Evolutionary conservation across 2,329 filamentous ascomycete species (phyloP).

Genomic region (Fusarium sp.): DNA sequence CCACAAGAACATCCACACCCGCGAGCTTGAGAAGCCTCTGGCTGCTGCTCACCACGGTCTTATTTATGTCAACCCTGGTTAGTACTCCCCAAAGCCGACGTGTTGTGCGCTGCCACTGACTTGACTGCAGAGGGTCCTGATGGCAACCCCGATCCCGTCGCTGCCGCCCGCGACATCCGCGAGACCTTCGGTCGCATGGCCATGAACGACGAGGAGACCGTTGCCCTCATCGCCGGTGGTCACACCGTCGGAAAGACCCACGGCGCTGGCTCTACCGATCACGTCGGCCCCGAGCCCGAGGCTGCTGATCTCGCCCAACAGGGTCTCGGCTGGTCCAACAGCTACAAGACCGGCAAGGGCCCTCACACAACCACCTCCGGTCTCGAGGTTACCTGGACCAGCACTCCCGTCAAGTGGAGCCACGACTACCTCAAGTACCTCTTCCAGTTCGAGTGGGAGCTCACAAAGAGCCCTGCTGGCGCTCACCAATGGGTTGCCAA

Average conservation of each 20-base stretch:
- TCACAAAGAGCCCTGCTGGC: constrained; percentile 78
- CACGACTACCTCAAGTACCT: constrained; percentile 79
- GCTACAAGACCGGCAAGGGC: constrained; percentile 72
- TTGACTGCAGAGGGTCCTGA: constrained; percentile 80
- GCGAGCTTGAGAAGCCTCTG: constrained; percentile 75
- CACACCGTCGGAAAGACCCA: constrained; percentile 88
- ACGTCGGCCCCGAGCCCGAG: constrained; percentile 74
- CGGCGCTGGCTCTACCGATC: constrained; percentile 55
- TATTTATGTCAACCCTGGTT: constrained; percentile 20
- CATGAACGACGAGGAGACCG: constrained; percentile 85
- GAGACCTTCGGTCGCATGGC: constrained; percentile 81
- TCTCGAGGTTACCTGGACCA: constrained; percentile 83
- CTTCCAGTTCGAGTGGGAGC: constrained; percentile 82
- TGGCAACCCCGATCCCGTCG: constrained; percentile 73
- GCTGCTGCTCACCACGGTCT: constrained; percentile 68
- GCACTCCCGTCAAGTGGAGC: constrained; percentile 72
- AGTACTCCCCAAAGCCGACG: background rate
- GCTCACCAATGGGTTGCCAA: constrained; percentile 82
- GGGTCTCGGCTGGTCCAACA: constrained; percentile 78
- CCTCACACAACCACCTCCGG: constrained; percentile 78
- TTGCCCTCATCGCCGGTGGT: constrained; percentile 80
- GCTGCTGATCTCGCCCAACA: constrained; percentile 71
- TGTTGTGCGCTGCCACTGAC: background rate
- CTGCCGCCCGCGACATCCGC: constrained; percentile 76
- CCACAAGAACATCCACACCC: constrained; percentile 59